Base-by-base conservation (phyloP, 306 rosid species). In the Vigna radiata region DNA sequence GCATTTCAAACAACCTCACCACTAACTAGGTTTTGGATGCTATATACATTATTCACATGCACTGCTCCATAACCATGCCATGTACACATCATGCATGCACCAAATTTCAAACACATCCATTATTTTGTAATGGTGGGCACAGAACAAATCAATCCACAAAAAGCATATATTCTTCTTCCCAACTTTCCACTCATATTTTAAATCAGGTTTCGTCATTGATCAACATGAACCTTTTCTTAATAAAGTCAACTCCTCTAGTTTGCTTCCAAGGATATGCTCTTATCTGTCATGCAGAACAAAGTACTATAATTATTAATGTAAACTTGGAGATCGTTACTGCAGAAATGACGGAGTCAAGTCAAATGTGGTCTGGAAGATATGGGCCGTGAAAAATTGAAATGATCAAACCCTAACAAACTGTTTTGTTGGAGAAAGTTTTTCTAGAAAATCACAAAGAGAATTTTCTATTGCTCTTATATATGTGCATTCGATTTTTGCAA, bases 81-180 rank as follows among this genome's bases (percentile, higher is more conserved):
- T 43, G 21, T 11, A 41, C 17, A 36, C 25, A 70, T 62, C 58
- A 53, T 53, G 75, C 58, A 53, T 53, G 75, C 81, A 76, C 72
- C 73, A 31, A 76, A 75, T 50, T 81, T 81, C 73, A 52, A 81
- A 60, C 66, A 31, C 2, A 39, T 61, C 31, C 33, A 41, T 41
- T 41, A 69, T 52, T 70, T 72, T 27, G 31, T 68, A 62, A 52
- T 53, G 73, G 69, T 76, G 63, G 63, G 41, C 63, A 27, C 68
- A 23, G 21, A 37, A 59, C 58, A 58, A 61, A 61, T 16, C 44
- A 60, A 52, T 46, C 70, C 78, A 82, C 81, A 70, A 76, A 29
- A 76, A 53, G 63, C 50, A 77, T 82, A 77, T 54, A 77, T 76
- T 81, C 85, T 76, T 81, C 85, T 75, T 58, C 25, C 2, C 33